Conservation (phyloP, 306 rosid genomes). For the Glycine tomentella region DNA sequence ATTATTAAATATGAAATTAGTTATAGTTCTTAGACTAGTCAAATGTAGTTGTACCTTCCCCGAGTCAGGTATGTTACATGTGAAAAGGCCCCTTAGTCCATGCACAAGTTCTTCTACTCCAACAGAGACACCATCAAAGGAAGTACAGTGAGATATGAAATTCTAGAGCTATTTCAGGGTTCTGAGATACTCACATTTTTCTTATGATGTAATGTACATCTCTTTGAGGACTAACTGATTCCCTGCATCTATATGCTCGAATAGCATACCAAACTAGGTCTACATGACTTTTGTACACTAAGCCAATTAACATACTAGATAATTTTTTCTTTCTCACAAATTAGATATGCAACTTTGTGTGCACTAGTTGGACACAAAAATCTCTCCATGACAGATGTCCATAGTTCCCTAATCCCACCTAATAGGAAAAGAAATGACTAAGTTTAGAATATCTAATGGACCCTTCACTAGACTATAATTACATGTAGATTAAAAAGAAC, state of each 20-base stretch:
- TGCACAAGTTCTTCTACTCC: background rate
- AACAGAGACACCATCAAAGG: conserved; percentile 1
- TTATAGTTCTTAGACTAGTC: background rate
- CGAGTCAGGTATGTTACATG: conserved; percentile 28
- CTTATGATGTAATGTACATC: background rate
- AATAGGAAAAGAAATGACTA: too few species aligned
- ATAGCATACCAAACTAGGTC: background rate
- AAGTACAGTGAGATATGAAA: background rate
- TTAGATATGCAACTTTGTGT: background rate
- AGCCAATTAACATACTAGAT: background rate
- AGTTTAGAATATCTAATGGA: background rate
- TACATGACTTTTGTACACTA: background rate
- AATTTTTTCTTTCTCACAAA: background rate
- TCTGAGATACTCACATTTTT: background rate
- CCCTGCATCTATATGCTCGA: background rate
- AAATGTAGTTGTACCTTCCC: conserved; percentile 12
- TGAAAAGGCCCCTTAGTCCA: conserved; percentile 5
- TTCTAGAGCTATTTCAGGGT: background rate
- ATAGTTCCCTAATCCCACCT: background rate
- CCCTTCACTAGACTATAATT: background rate
- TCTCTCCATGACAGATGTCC: background rate
- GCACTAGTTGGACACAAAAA: background rate
- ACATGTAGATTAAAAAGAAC: background rate
- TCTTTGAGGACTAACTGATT: background rate
- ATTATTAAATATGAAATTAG: background rate